Evolutionary conservation across 2,329 filamentous ascomycete genomes (phyloP), one percentile per base, ranked within the genome.

Genomic region (Epichloe sylvatica): DNA sequence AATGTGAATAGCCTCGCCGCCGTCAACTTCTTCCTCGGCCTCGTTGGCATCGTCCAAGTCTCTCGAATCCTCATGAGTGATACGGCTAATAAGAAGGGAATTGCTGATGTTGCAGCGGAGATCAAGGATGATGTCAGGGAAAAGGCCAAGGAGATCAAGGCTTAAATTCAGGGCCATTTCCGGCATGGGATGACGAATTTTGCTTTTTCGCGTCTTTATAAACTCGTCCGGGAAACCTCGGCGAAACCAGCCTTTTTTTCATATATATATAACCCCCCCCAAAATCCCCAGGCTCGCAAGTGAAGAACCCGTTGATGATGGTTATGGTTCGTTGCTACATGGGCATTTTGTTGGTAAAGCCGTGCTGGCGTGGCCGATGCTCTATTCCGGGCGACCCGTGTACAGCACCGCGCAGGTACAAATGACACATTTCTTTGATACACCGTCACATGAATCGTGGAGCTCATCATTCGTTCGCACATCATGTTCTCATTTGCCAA

Each of bases 11-110:
- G 84, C 53, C 82, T 98, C 52, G 92, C 92, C 53, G 82, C 89
- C 49, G 92, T 97, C 65, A 98, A 98, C 80, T 96, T 96, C 79
- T 94, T 96, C 77, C 84, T 98, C 60, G 91, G 86, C 61, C 72
- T 84, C 57, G 90, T 96, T 55, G 92, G 92, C 60, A 72, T 86
- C 52, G 77, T 87, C 56, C 92, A 98, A 75, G 76, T 87, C 56
- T 72, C 72, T 57, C 83, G 92, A 60, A 96, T 97, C 62, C 67
- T 80, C 58, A 50, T 78, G 60, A 84, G 82, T 66, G 74, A 83
- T 59, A 68, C 72, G 56, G 76, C 74, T 53, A 68, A 82, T 62
- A 81, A 86, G 71, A 66, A 72, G 53, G 58, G 62, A 49, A 56
- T 64, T 37, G 53, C 60, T 30, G 62, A 55, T 23, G 57, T 60